Evolutionary conservation across 345 rosid species (phyloP).

Genomic region (Eucalyptus polybractea): DNA sequence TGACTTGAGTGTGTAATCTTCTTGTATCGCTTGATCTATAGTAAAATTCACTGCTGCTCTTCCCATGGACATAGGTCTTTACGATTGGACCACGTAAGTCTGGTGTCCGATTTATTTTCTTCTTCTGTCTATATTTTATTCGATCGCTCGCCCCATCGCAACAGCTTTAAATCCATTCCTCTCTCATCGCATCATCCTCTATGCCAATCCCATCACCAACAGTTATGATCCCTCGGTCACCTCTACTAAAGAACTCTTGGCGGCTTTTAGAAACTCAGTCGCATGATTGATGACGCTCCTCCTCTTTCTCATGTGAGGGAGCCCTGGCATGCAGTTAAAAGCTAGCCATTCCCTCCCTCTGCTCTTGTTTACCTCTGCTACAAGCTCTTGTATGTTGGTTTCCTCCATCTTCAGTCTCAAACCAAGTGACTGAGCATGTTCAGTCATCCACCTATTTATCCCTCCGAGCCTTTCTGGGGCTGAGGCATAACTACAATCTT

Average conservation of each 20-base stretch:
- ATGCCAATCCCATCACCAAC: slow-evolving; percentile 11
- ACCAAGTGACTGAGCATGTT: slow-evolving; percentile 4
- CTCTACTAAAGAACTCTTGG: slow-evolving; percentile 1
- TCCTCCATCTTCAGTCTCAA: slow-evolving; percentile 15
- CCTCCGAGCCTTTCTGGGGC: not conserved
- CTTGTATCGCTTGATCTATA: no score
- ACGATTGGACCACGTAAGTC: no score
- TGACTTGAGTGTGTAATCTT: no score
- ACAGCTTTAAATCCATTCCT: not conserved
- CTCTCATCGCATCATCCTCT: not conserved
- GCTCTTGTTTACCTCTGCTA: slow-evolving; percentile 1
- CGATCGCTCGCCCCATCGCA: no score
- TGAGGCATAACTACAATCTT: not conserved
- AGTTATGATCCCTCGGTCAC: slow-evolving; percentile 1
- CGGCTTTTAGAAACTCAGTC: slow-evolving; percentile 5
- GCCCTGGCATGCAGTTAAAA: slow-evolving; percentile 26
- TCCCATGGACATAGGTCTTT: no score
- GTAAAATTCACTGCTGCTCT: no score
- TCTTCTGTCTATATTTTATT: no score
- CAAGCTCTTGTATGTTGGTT: slow-evolving; percentile 4
- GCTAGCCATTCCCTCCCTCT: slow-evolving; percentile 10
- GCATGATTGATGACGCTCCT: not conserved
- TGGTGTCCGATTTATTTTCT: no score
- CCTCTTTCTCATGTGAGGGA: slow-evolving; percentile 22
- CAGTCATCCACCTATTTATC: not conserved